phyloP scores from a whole-genome alignment of 2,329 filamentous ascomycete genomes.

The Cordyceps farinosa region DNA sequence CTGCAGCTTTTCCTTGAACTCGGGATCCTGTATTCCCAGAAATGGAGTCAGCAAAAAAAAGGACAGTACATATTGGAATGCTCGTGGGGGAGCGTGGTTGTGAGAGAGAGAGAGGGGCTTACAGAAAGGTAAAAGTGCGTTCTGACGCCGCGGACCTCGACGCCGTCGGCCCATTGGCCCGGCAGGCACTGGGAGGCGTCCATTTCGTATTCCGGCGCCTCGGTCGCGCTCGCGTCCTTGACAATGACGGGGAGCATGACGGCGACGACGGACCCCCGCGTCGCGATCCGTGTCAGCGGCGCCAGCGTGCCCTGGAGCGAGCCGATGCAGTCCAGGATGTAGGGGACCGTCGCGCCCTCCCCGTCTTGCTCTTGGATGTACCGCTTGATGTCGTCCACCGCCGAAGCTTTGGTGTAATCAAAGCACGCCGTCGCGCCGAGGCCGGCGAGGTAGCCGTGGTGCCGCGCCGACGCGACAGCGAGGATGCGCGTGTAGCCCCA shows the following conservation, averaged over 20 bases:
- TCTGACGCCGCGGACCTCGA: conserved; percentile 50
- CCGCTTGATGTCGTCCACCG: conserved; percentile 35
- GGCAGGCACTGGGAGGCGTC: conserved; percentile 40
- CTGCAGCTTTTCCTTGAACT: conserved; percentile 53
- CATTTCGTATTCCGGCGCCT: conserved; percentile 52
- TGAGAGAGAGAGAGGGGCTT: conserved; percentile 3
- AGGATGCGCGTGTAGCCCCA: conserved; percentile 52
- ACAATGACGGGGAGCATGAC: conserved; percentile 59
- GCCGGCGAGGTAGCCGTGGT: conserved; percentile 41
- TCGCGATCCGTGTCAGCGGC: conserved; percentile 49
- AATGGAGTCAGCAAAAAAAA: neutral
- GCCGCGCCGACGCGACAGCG: conserved; percentile 43
- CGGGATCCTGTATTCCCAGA: conserved; percentile 42
- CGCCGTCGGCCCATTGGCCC: conserved; percentile 49
- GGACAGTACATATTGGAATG: neutral
- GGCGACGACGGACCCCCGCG: conserved; percentile 49
- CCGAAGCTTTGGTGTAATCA: conserved; percentile 41
- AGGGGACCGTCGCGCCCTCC: conserved; percentile 33
- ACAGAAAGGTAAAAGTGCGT: conserved; percentile 37
- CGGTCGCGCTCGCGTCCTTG: conserved; percentile 44
- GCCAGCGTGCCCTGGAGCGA: conserved; percentile 43
- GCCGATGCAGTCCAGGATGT: conserved; percentile 55
- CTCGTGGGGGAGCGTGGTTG: neutral
- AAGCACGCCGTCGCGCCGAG: conserved; percentile 46
- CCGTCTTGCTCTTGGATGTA: conserved; percentile 21